Evolutionary conservation across 768 basidiomycete genomes (phyloP).

Genomic region (Lactifluus volemus): DNA sequence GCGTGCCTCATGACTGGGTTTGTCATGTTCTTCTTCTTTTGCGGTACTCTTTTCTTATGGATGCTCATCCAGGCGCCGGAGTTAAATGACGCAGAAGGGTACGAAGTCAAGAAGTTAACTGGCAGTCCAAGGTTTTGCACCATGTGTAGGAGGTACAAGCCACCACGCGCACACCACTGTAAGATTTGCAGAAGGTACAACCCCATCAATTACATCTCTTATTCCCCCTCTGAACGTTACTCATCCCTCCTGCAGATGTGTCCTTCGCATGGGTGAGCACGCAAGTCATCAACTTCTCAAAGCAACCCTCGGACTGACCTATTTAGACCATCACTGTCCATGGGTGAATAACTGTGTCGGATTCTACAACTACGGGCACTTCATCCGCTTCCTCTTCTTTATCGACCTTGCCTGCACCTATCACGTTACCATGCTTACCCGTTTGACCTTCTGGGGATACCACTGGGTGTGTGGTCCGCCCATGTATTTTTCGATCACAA

Average conservation of each 20-base stretch:
- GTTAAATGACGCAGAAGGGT: constrained; percentile 51
- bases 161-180: constrained; percentile 90
- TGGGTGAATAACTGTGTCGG: constrained; percentile 96
- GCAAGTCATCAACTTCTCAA: background rate
- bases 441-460: constrained; percentile 40
- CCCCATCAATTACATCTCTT: background rate
- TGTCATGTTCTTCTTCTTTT: constrained; percentile 20
- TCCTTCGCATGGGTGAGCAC: constrained; percentile 78
- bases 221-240: background rate
- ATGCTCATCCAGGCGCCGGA: constrained; percentile 57
- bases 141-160: constrained; percentile 78
- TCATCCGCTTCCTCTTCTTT: constrained; percentile 85
- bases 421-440: constrained; percentile 76
- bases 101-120: constrained; percentile 86
- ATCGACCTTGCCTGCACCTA: constrained; percentile 88
- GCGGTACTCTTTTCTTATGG: background rate
- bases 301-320: background rate
- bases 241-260: constrained; percentile 41
- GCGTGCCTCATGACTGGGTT: constrained; percentile 74
- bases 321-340: constrained; percentile 79
- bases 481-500: constrained; percentile 13
- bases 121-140: constrained; percentile 80
- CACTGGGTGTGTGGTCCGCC: constrained; percentile 48
- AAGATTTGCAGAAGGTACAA: constrained; percentile 72
- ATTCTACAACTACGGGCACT: constrained; percentile 81